Percentiles rank a stretch among this genome's conserved stretches.
Evolutionary conservation across 176 grass and related monocot genomes (phyloP).

Genomic region (Oryza glaberrima): DNA sequence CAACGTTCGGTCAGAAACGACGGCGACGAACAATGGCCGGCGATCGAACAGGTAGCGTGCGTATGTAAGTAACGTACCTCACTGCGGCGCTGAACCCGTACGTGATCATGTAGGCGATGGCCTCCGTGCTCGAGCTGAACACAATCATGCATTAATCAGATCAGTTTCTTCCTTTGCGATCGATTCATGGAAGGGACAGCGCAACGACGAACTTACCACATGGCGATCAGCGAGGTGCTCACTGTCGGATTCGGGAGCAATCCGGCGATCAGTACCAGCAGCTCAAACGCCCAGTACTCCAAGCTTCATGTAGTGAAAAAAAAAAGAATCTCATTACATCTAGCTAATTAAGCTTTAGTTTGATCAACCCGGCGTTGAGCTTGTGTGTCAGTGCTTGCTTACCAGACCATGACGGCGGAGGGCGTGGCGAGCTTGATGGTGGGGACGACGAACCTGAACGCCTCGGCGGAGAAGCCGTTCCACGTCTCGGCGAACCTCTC

Average conservation of each 20-base stretch:
- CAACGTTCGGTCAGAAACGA: neutral
- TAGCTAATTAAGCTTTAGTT: no score
- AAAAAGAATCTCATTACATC: no score
- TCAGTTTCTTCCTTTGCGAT: neutral
- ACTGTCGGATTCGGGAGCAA: conserved; percentile 75
- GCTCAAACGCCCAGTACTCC: conserved; percentile 91
- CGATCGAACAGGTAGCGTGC: neutral
- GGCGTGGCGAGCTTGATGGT: conserved; percentile 78
- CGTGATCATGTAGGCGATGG: conserved; percentile 80
- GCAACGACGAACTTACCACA: conserved; percentile 61
- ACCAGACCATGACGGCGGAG: conserved; percentile 96
- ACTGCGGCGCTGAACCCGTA: conserved; percentile 86
- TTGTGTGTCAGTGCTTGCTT: neutral
- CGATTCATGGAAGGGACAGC: neutral
- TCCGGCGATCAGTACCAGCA: conserved; percentile 80
- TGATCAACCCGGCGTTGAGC: no score
- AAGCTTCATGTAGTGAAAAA: conserved; percentile 34
- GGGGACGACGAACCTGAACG: conserved; percentile 62
- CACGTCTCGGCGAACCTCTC: conserved; percentile 58
- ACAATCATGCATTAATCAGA: neutral
- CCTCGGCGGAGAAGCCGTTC: conserved; percentile 68
- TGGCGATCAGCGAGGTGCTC: conserved; percentile 87
- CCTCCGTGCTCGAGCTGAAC: conserved; percentile 73
- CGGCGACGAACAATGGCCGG: neutral
- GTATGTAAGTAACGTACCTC: conserved; percentile 47